A percentile compares a stretch with the other conserved stretches of the same genome.
Evolutionary conservation across 805 yeast species (phyloP).

Genomic region (Sugiyamaella boreocaroliniensis): DNA sequence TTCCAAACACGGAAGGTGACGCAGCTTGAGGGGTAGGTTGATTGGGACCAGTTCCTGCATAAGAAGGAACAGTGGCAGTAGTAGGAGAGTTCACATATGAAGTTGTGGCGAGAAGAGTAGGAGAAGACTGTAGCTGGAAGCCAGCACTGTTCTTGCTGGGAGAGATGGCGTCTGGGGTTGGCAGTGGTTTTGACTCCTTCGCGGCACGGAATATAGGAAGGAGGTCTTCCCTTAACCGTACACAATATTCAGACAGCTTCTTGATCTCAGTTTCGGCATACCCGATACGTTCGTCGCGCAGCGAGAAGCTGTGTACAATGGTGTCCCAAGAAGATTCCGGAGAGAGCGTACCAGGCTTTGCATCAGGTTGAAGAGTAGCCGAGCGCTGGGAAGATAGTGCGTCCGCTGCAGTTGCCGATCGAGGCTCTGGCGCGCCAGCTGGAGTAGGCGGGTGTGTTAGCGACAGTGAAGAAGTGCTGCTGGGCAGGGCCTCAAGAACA

Average conservation of each 20-base stretch:
- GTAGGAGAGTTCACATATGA: slow-evolving; percentile 10
- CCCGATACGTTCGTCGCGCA: slow-evolving; percentile 29
- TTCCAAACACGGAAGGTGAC: background rate
- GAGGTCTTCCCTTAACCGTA: slow-evolving; percentile 54
- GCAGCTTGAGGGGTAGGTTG: background rate
- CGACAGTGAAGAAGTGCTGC: background rate
- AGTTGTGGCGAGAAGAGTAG: slow-evolving; percentile 6
- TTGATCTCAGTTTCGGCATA: slow-evolving; percentile 32
- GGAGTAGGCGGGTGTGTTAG: background rate
- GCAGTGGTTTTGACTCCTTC: slow-evolving; percentile 60
- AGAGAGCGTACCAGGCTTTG: background rate
- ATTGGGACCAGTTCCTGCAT: background rate
- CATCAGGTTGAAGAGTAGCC: background rate
- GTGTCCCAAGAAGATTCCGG: slow-evolving; percentile 1
- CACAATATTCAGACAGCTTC: slow-evolving; percentile 47
- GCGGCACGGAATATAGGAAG: slow-evolving; percentile 54
- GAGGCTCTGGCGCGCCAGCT: background rate
- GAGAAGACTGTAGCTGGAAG: slow-evolving; percentile 3
- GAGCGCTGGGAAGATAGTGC: background rate
- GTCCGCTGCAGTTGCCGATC: background rate
- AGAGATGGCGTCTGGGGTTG: slow-evolving; percentile 44
- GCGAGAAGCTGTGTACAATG: slow-evolving; percentile 17
- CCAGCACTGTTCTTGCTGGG: slow-evolving; percentile 21
- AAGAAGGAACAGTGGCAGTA: slow-evolving; percentile 7
- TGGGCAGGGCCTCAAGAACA: slow-evolving; percentile 13